Base-by-base conservation (phyloP, 352 stramenopile species). In the Phytophthora tubulina region DNA sequence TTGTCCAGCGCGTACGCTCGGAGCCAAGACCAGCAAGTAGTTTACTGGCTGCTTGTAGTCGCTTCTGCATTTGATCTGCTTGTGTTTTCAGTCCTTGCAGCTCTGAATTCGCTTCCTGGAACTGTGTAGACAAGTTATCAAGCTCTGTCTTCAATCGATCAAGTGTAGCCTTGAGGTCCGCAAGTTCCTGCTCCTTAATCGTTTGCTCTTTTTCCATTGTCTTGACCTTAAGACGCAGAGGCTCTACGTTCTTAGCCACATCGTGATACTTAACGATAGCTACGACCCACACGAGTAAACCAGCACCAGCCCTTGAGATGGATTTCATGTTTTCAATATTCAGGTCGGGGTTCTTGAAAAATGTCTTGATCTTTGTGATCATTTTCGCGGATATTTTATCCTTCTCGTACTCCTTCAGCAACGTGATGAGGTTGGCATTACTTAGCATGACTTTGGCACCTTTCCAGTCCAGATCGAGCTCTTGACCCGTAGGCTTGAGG, bases 231-330 rank as follows among this genome's bases (percentile, higher is more conserved):
- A 89, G 75, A 45, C 87, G 83, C 41, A 99, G 67, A 0, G 96
- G 96, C 36, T 98, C 94, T 3, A 99, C 96, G 54, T 99, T 98
- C 53, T 95, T 95, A 8, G 96, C 96, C 9, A 99, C 93, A 36
- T 99, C 94, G 63, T 98, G 96, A 75, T 99, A 99, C 64, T 98
- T 98, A 48, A 97, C 88, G 61, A 99, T 98, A 17, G 96, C 96
- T 11, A 96, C 84, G 11, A 99, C 94, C 96, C 96, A 99, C 35
- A 95, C 90, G 4, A 98, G 82, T 30, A 99, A 60, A 0, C 95
- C 96, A 2, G 92, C 75, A 0, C 94, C 96, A 7, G 96, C 95
- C 51, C 90, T 96, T 1, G 90, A 98, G 60, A 98, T 96, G n/a
- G 84, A 98, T 39, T 97, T 93, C 95, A 99, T 98, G 67, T 91